Evolutionary conservation across 768 basidiomycete genomes (phyloP).

Genomic region (Trametes sanguinea): DNA sequence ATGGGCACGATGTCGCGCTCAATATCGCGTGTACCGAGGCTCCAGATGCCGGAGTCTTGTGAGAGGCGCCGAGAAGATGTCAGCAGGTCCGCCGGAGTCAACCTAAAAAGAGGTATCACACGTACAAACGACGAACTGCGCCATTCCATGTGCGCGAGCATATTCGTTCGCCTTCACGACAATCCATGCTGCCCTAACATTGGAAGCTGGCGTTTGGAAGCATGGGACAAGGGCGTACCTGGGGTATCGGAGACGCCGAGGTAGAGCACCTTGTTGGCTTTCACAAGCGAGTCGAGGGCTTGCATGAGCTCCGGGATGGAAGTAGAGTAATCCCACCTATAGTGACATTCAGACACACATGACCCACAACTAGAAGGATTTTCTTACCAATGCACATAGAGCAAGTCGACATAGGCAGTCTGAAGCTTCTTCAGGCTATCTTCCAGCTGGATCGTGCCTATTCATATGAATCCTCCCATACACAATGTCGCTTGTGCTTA

Average conservation of each 20-base stretch:
- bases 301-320: conserved; percentile 48
- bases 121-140: conserved; percentile 20
- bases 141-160: conserved; percentile 39
- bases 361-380: too few species aligned
- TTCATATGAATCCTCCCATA: too few species aligned
- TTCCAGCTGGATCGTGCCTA: too few species aligned
- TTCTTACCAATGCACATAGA: conserved; percentile 43
- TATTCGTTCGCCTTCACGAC: conserved; percentile 43
- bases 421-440: conserved; percentile 42
- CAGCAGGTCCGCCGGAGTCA: too few species aligned
- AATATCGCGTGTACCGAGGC: conserved; percentile 37
- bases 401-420: conserved; percentile 46
- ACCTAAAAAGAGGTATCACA: not conserved
- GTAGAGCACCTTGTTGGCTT: conserved; percentile 44
- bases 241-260: conserved; percentile 31
- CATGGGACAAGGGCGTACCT: not conserved
- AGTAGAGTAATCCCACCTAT: conserved; percentile 46
- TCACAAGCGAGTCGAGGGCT: conserved; percentile 41
- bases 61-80: conserved; percentile 20
- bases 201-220: not conserved
- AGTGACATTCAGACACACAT: conserved; percentile 38
- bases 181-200: conserved; percentile 33
- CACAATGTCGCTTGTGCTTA: conserved; percentile 34
- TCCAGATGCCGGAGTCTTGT: conserved; percentile 42
- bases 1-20: conserved; percentile 46